Evolutionary conservation across 2,329 filamentous ascomycete species (phyloP).

Genomic region (Whalleya microplaca): DNA sequence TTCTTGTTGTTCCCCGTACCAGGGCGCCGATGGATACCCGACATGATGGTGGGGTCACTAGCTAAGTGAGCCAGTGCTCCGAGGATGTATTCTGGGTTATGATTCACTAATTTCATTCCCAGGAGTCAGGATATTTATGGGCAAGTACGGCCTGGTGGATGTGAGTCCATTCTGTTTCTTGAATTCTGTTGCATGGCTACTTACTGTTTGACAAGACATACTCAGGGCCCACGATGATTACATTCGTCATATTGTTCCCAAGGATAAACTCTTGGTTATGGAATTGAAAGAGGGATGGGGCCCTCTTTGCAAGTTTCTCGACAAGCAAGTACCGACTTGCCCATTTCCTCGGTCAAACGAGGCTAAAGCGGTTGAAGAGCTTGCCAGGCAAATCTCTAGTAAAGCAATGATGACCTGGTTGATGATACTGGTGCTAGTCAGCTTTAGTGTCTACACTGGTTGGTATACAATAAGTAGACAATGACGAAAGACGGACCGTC

Average conservation of each 20-base stretch:
- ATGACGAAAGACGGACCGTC: too few species aligned
- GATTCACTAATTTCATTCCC: not conserved
- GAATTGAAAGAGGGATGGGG: slow-evolving; percentile 33
- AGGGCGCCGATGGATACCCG: slow-evolving; percentile 6
- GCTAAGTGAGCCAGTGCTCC: slow-evolving; percentile 3
- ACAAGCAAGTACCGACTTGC: slow-evolving; percentile 29
- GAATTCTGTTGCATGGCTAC: too few species aligned
- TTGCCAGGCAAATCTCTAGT: too few species aligned
- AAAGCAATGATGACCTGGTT: too few species aligned
- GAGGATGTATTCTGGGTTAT: not conserved
- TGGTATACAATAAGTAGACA: too few species aligned
- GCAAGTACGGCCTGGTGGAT: slow-evolving; percentile 5
- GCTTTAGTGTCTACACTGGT: too few species aligned
- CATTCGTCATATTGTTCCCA: slow-evolving; percentile 18
- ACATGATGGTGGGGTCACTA: slow-evolving; percentile 6
- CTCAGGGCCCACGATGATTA: slow-evolving; percentile 22
- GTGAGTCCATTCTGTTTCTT: not conserved
- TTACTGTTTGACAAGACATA: slow-evolving; percentile 4
- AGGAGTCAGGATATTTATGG: slow-evolving; percentile 7
- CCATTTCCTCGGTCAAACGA: slow-evolving; percentile 36
- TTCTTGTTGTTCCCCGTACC: slow-evolving; percentile 1
- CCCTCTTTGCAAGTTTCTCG: slow-evolving; percentile 34
- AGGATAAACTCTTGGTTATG: slow-evolving; percentile 23
- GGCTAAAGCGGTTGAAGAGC: slow-evolving; percentile 15
- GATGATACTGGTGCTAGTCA: too few species aligned